Evolutionary conservation across 805 yeast genomes (phyloP).

Genomic region (Cyberlindnera americana): DNA sequence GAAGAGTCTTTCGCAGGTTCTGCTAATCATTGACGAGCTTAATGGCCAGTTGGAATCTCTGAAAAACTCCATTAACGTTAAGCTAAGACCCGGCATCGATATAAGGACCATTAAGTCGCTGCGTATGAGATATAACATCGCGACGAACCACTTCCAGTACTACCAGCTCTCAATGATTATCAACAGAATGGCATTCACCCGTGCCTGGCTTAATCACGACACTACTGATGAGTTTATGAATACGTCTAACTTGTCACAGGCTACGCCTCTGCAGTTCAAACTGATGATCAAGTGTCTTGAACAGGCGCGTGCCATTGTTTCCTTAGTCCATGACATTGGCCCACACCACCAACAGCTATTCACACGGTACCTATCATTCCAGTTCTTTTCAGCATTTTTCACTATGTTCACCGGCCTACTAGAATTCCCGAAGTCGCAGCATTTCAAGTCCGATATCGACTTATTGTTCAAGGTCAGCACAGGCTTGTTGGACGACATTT

Average conservation of each 20-base stretch:
- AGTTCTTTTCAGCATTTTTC: slow-evolving; percentile 25
- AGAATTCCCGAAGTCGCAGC: slow-evolving; percentile 20
- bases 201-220: slow-evolving; percentile 25
- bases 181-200: slow-evolving; percentile 28
- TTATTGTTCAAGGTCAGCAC: slow-evolving; percentile 11
- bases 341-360: slow-evolving; percentile 7
- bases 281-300: slow-evolving; percentile 21
- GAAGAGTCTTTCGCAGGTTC: slow-evolving; percentile 15
- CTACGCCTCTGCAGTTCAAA: slow-evolving; percentile 16
- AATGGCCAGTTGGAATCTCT: slow-evolving; percentile 17
- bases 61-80: slow-evolving; percentile 10
- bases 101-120: slow-evolving; percentile 4
- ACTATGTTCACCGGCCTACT: slow-evolving; percentile 23
- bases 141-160: slow-evolving; percentile 21
- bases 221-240: slow-evolving; percentile 6
- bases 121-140: slow-evolving; percentile 10
- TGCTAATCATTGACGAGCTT: slow-evolving; percentile 17
- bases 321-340: slow-evolving; percentile 7
- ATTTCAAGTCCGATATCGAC: slow-evolving; percentile 15
- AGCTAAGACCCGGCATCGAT: slow-evolving; percentile 14
- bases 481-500: slow-evolving; percentile 9
- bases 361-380: slow-evolving; percentile 17
- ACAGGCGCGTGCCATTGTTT: slow-evolving; percentile 21
- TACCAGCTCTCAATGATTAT: slow-evolving; percentile 20
- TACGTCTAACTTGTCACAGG: not conserved